phyloP scores from a whole-genome alignment of 805 yeast genomes.

The Hanseniaspora vineae region DNA sequence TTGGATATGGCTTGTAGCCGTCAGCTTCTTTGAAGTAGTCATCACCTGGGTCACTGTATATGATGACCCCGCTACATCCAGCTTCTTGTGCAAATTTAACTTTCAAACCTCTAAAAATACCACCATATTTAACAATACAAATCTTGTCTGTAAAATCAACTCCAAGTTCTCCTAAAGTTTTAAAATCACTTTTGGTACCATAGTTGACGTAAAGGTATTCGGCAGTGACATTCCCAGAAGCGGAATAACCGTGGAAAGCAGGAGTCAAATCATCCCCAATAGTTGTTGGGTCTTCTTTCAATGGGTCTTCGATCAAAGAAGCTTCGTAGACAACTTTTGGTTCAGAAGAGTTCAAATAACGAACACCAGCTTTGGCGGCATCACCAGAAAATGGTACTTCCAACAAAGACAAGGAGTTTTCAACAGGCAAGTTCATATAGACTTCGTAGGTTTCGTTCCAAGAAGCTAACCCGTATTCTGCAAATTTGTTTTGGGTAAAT shows the following conservation, averaged over 20 bases:
- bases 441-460: constrained; percentile 45
- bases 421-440: constrained; percentile 51
- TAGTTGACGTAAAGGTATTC: constrained; percentile 54
- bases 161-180: constrained; percentile 30
- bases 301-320: constrained; percentile 35
- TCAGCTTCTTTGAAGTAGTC: constrained; percentile 39
- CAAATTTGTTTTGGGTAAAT: constrained; percentile 47
- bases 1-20: constrained; percentile 55
- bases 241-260: constrained; percentile 67
- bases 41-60: constrained; percentile 62
- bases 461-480: constrained; percentile 45
- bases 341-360: constrained; percentile 1
- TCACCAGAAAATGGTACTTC: constrained; percentile 1
- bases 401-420: constrained; percentile 36
- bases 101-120: constrained; percentile 57
- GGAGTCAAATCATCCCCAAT: constrained; percentile 39
- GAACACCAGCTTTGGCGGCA: background rate
- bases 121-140: constrained; percentile 57
- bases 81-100: constrained; percentile 63
- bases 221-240: constrained; percentile 62
- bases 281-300: constrained; percentile 37
- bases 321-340: constrained; percentile 34
- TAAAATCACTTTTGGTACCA: constrained; percentile 52
- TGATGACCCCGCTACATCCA: constrained; percentile 54
- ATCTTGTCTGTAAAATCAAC: constrained; percentile 44